Conservation (phyloP, 176 grass and related monocot genomes). For the Oryza officinalis region DNA sequence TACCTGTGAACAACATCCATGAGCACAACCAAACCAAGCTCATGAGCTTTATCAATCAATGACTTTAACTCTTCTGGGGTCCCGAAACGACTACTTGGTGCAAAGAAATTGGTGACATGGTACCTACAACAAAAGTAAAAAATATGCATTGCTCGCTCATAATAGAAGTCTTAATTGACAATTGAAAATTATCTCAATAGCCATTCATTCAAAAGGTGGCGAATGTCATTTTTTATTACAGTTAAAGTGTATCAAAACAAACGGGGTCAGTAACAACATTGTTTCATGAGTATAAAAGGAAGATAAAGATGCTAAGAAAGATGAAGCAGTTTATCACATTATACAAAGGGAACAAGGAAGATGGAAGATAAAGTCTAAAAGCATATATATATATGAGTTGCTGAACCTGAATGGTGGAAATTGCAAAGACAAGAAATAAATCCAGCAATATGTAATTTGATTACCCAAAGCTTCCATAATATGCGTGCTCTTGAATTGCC, state of each 20-base stretch:
- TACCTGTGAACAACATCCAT: constrained; percentile 99
- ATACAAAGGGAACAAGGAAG: not conserved
- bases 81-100: constrained; percentile 96
- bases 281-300: not conserved
- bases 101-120: constrained; percentile 99
- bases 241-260: constrained; percentile 3
- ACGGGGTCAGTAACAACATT: not conserved
- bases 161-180: not conserved
- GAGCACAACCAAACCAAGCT: constrained; percentile 87
- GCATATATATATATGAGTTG: not conserved
- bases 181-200: not conserved
- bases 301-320: constrained; percentile 7
- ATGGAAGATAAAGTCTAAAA: not conserved
- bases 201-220: not conserved
- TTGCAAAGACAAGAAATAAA: not conserved
- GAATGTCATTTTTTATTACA: not conserved
- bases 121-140: constrained; percentile 67
- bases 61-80: constrained; percentile 97
- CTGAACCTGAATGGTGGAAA: not conserved
- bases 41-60: constrained; percentile 93
- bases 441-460: constrained; percentile 3
- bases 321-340: constrained; percentile 11
- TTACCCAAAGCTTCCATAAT: constrained; percentile 98
- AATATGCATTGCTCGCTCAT: not conserved
- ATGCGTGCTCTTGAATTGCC: constrained; percentile 98